Percentiles rank a stretch among this genome's conserved stretches.
These are phyloP conservation scores for Alternaria viburni DNA, from an alignment of 2,329 filamentous ascomycete genomes.

Conservation along the genomic window DNA sequence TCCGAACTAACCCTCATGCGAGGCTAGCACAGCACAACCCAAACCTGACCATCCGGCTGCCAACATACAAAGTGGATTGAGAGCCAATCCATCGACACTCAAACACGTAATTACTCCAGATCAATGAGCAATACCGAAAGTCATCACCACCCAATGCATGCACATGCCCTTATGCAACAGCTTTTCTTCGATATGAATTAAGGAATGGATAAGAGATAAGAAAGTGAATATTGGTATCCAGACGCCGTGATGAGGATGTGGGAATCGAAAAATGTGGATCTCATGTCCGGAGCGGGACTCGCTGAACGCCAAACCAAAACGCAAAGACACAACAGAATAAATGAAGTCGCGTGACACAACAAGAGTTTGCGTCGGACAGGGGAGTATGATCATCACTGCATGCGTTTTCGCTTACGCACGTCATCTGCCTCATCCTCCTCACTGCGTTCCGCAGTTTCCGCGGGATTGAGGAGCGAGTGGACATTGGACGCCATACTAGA, in stretches of 20 bases:
- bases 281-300: not conserved
- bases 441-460: constrained; percentile 69
- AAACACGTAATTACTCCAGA: not conserved
- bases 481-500: constrained; percentile 76
- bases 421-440: constrained; percentile 68
- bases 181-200: not conserved
- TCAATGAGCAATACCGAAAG: not conserved
- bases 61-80: not conserved
- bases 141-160: constrained; percentile 1
- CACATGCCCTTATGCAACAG: not conserved
- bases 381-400: constrained; percentile 30
- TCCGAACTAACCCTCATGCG: not conserved
- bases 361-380: not conserved
- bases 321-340: constrained; percentile 27
- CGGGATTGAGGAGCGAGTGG: constrained; percentile 70
- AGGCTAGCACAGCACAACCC: not conserved
- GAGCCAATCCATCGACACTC: not conserved
- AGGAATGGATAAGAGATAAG: not conserved
- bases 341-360: not conserved
- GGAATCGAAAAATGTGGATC: not conserved
- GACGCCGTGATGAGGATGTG: not conserved
- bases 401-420: constrained; percentile 66
- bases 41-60: not conserved
- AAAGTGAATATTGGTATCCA: not conserved
- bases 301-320: not conserved